phyloP scores from a whole-genome alignment of 305 asterid species.

The Galium porrigens region DNA sequence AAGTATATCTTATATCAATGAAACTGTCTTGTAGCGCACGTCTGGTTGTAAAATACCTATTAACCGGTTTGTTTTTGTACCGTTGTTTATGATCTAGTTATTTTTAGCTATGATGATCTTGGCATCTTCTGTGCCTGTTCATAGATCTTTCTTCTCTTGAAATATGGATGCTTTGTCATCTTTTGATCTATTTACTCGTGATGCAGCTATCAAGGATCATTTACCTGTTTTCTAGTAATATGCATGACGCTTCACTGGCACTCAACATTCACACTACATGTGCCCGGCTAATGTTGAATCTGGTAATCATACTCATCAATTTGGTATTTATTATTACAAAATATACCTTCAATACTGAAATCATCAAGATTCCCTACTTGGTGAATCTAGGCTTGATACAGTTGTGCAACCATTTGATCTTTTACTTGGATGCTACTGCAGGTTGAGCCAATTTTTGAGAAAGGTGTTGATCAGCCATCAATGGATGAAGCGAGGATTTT shows the following conservation, averaged over 20 bases:
- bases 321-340: not conserved
- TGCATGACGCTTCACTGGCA: conserved; percentile 92
- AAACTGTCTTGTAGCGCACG: not conserved
- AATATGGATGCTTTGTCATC: not conserved
- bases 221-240: conserved; percentile 93
- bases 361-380: not conserved
- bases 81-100: not conserved
- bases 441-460: conserved; percentile 98
- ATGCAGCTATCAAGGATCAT: conserved; percentile 88
- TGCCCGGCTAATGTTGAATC: conserved; percentile 96
- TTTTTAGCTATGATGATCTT: not conserved
- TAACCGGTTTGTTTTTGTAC: not conserved
- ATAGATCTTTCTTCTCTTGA: not conserved
- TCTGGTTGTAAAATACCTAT: not conserved
- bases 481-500: conserved; percentile 94
- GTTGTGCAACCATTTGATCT: not conserved
- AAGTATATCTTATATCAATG: not conserved
- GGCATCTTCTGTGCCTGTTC: not conserved
- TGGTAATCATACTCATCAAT: conserved; percentile 33
- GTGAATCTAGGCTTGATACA: conserved; percentile 4
- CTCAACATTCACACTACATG: conserved; percentile 97
- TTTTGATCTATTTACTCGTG: conserved; percentile 18
- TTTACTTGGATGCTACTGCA: conserved; percentile 19
- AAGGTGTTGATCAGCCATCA: conserved; percentile 80
- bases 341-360: not conserved